Evolutionary conservation across 2,329 filamentous ascomycete species (phyloP), one percentile per base, ranked within the genome.

Genomic region (Verruconis gallopava): DNA sequence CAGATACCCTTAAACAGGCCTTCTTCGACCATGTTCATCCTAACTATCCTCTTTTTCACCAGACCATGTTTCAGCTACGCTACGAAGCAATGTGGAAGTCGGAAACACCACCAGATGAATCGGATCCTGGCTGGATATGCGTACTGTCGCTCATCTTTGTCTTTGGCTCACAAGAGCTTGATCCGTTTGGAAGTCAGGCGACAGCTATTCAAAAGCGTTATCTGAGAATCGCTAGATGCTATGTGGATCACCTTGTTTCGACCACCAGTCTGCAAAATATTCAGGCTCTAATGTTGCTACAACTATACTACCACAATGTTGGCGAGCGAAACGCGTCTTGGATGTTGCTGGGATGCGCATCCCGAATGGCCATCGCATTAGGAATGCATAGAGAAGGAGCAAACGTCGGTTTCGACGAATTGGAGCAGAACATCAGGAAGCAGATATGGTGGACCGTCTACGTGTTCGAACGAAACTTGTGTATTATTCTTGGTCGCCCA

Each of bases 341-440:
- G 55, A 54, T 62, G 38, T 51, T 64, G 3, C 55, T 65, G 6
- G 63, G 63, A 2, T 56, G 58, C 22, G 63, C 59, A 5, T 61
- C 60, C 11, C 57, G 62, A 12, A 60, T 66, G 55, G 61, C 63
- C 2, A 61, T 64, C 42, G 62, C 61, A 12, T 54, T 66, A 40
- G 63, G 63, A 3, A 62, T 67, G 59, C 64, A 67, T 46, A 56
- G 62, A 21, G 62, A 65, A 46, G 58, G 54, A 20, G 54, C 58
- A 1, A 59, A 58, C n/a, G 50, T 53, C 22, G 54, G 59, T 2
- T 62, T 65, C 40, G 55, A 62, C n/a, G 46, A 50, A 2, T 48
- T 55, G 14, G 54, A 56, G 38, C 47, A 51, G 14, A 51, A 53
- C n/a, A 49, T 45, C 15, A 48, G 54, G 9, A 46, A 51, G 33